phyloP scores from a whole-genome alignment of 108 stramenopile genomes.

The Skeletonema potamos region DNA sequence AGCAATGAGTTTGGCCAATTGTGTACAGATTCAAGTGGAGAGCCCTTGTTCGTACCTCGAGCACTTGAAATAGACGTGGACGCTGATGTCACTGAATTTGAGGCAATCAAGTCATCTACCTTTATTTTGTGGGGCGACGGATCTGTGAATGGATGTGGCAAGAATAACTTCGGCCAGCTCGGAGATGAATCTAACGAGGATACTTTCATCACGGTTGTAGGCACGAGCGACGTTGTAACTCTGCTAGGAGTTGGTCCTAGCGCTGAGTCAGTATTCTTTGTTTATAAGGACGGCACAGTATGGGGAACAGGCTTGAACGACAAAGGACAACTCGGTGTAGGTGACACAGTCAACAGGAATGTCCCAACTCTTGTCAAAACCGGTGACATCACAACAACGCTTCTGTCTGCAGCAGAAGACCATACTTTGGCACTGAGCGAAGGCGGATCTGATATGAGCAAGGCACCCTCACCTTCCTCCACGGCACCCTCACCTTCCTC shows the following conservation, averaged over 20 bases:
- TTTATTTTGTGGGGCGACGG: conserved; percentile 44
- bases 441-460: background rate
- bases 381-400: conserved; percentile 4
- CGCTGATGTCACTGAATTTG: conserved; percentile 3
- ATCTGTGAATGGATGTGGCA: conserved; percentile 54
- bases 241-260: conserved; percentile 35
- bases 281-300: conserved; percentile 21
- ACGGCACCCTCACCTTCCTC: background rate
- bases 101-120: conserved; percentile 30
- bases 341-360: conserved; percentile 34
- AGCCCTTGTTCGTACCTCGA: conserved; percentile 10
- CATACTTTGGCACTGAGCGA: conserved; percentile 28
- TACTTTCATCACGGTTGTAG: conserved; percentile 12
- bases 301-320: conserved; percentile 39
- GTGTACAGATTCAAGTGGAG: conserved; percentile 31
- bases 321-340: conserved; percentile 41
- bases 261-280: conserved; percentile 36
- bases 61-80: conserved; percentile 23
- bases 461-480: background rate
- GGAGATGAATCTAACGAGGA: conserved; percentile 37
- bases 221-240: conserved; percentile 4
- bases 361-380: conserved; percentile 24
- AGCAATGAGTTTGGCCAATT: conserved; percentile 41
- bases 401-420: conserved; percentile 39
- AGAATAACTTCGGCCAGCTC: conserved; percentile 47